phyloP scores from a whole-genome alignment of 805 yeast species.

The Candida nitratophila region DNA sequence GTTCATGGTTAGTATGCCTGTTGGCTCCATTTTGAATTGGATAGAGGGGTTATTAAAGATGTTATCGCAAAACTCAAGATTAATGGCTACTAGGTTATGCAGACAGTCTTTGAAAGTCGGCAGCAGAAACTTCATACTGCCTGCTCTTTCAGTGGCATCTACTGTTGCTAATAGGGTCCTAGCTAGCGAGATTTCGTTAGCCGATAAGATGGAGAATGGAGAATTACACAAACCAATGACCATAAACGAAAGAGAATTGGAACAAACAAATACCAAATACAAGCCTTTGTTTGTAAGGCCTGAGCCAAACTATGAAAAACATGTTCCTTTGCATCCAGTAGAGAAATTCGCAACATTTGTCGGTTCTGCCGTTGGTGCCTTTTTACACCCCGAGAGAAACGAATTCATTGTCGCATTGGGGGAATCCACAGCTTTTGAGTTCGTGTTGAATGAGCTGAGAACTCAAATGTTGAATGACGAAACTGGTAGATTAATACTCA shows the following conservation, averaged over 20 bases:
- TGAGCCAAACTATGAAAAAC: constrained; percentile 57
- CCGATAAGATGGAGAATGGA: constrained; percentile 52
- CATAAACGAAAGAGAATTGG: constrained; percentile 21
- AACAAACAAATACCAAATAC: constrained; percentile 1
- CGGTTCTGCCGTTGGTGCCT: constrained; percentile 75
- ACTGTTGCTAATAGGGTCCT: constrained; percentile 10
- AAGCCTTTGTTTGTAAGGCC: constrained; percentile 31
- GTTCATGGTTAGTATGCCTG: no score
- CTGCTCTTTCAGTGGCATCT: constrained; percentile 11
- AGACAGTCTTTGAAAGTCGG: background rate
- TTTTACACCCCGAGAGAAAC: constrained; percentile 67
- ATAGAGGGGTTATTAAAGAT: no score
- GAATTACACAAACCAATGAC: constrained; percentile 31
- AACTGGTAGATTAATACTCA: constrained; percentile 68
- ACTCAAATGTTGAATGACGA: constrained; percentile 69
- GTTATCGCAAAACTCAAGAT: background rate
- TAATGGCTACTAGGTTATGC: no score
- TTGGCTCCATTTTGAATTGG: no score
- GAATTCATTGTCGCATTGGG: constrained; percentile 78
- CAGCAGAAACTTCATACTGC: constrained; percentile 7
- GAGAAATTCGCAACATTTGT: constrained; percentile 61
- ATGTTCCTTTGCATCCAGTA: constrained; percentile 60
- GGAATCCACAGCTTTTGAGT: constrained; percentile 78
- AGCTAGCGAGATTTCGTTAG: constrained; percentile 43
- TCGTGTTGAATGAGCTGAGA: constrained; percentile 55